Base-by-base conservation (phyloP, 441 rosid genomes). In the Adansonia rubrostipa region DNA sequence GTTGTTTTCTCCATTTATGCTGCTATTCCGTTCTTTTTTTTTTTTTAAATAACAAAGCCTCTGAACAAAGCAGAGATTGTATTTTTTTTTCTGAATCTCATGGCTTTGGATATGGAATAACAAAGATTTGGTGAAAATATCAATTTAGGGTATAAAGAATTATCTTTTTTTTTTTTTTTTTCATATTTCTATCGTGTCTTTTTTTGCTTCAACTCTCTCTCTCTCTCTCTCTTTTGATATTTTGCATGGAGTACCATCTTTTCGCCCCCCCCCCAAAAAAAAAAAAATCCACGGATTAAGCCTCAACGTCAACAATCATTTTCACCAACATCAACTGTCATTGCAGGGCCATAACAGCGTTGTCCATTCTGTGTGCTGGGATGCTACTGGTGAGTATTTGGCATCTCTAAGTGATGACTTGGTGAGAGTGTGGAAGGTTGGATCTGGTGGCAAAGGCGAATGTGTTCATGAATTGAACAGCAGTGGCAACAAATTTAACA, bases 331-430 rank as follows among this genome's bases (percentile, higher is more conserved):
- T 33, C 19, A 36, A 64, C 61, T 80, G 54, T 76, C 54, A 53
- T 76, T 72, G 63, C 73, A 90, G 94, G 94, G 94, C 56, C 97
- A 92, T 77, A 86, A 87, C 76, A 85, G 68, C 13, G 72, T 36
- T 53, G 80, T 92, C 60, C 88, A 80, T 78, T 84, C 89, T 20
- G 83, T 92, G 11, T 90, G 93, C 81, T 90, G 97, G 97, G 89
- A 88, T 73, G 79, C 88, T 20, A 78, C 84, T 3, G 97, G 97
- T 0, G 89, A 89, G 75, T 87, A 62, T 80, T 76, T 92, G 61
- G 94, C 92, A 11, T 86, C 97, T 5, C 89, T 88, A 76, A 90
- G 97, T 60, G 93, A 90, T 42, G 94, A 89, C 53, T 71, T 84
- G 82, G 92, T 92, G 28, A 85, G 84, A 71, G 92, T 90, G 42